phyloP scores from a whole-genome alignment of 495 filamentous ascomycete genomes.

The Daldinia decipiens region DNA sequence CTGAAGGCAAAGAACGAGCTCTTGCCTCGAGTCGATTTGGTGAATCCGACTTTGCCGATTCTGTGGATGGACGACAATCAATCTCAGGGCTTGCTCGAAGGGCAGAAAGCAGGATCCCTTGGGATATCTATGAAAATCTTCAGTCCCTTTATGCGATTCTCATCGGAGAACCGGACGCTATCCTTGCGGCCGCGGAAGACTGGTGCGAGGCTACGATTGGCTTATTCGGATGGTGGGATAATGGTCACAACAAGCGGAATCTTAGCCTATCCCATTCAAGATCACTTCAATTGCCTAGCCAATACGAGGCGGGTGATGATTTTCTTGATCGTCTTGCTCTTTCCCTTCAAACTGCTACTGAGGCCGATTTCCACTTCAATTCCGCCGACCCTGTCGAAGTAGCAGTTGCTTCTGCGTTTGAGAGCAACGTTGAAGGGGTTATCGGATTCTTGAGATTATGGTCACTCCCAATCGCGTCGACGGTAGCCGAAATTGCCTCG shows the following conservation, averaged over 20 bases:
- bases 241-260: slow-evolving; percentile 67
- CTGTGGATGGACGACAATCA: slow-evolving; percentile 48
- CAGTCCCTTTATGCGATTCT: slow-evolving; percentile 78
- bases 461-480: slow-evolving; percentile 78
- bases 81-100: slow-evolving; percentile 70
- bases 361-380: slow-evolving; percentile 72
- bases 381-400: slow-evolving; percentile 77
- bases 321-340: slow-evolving; percentile 61
- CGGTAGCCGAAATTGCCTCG: slow-evolving; percentile 81
- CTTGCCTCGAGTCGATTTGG: slow-evolving; percentile 49
- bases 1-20: slow-evolving; percentile 71
- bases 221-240: slow-evolving; percentile 89
- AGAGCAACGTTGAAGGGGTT: slow-evolving; percentile 77
- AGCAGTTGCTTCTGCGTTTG: slow-evolving; percentile 79
- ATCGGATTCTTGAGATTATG: slow-evolving; percentile 77
- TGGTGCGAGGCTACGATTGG: slow-evolving; percentile 89
- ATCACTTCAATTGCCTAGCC: slow-evolving; percentile 45
- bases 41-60: slow-evolving; percentile 50
- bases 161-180: slow-evolving; percentile 73
- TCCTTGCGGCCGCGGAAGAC: slow-evolving; percentile 75
- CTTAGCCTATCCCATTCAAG: slow-evolving; percentile 52
- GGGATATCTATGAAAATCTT: slow-evolving; percentile 84
- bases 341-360: slow-evolving; percentile 58
- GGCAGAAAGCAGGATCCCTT: slow-evolving; percentile 85
- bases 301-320: slow-evolving; percentile 42